Percentiles rank a stretch among this genome's conserved stretches.
Evolutionary conservation across 192 early-diverging fungal genomes (phyloP).

Genomic region (Entomortierella beljakovae): DNA sequence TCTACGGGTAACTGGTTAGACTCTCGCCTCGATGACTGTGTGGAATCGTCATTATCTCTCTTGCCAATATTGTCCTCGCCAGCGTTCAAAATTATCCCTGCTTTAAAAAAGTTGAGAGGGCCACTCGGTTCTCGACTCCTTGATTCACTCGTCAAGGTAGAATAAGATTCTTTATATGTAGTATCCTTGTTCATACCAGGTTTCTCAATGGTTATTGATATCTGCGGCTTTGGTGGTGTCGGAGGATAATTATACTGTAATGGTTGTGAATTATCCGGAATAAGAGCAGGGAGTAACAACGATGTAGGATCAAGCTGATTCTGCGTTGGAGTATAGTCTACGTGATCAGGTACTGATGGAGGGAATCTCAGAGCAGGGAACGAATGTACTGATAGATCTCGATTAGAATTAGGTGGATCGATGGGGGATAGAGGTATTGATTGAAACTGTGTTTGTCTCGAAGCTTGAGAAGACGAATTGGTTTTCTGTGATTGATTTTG

Average conservation of each 20-base stretch:
- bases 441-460: conserved; percentile 46
- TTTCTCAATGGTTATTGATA: neutral
- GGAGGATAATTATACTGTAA: neutral
- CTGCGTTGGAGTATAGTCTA: neutral
- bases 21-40: too few relatives aligned
- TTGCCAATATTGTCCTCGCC: neutral
- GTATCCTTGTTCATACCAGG: neutral
- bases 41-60: neutral
- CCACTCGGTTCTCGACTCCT: too few relatives aligned
- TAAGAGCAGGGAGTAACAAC: neutral
- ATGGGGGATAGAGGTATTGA: conserved; percentile 52
- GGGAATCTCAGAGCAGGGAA: conserved; percentile 25
- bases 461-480: conserved; percentile 24
- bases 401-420: conserved; percentile 12
- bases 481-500: neutral
- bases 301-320: neutral
- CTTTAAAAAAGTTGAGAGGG: too few relatives aligned
- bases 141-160: too few relatives aligned
- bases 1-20: neutral
- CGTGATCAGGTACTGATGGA: neutral
- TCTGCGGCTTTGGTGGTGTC: neutral
- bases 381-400: conserved; percentile 10
- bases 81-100: too few relatives aligned
- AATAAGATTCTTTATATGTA: too few relatives aligned
- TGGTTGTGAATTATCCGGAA: neutral